Base-by-base conservation (phyloP, 1,139 yeast genomes). In the Pichia sp. region DNA sequence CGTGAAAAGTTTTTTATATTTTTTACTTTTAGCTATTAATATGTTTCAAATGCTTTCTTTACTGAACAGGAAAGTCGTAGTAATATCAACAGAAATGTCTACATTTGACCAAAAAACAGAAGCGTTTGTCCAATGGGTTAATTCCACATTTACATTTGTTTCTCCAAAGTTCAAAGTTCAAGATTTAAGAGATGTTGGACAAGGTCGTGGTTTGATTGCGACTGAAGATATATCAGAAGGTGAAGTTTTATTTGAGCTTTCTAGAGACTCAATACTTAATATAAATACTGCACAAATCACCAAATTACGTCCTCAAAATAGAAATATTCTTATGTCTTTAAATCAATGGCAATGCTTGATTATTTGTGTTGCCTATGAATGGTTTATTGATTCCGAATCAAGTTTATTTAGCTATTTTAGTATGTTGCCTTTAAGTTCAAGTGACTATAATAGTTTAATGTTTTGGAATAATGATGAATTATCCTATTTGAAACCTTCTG, bases 151-250 rank as follows among this genome's bases (percentile, higher is more conserved):
- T 1, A 77, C 77, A 14, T 63, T 60, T 19, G 67, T 87, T 6
- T 78, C 87, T 1, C 71, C 79, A 2, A 83, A 84, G 56, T 70
- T 89, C 13, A 62, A 67, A 25, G 72, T 91, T 9, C 74, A 71
- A 2, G 96, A 91, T 66, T 73, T 79, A 47, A 72, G 96, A 47
- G 53, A 60, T 1, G 59, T 65, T 14, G 70, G 76, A 46, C 90
- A 87, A 67, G 98, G 98, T 18, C 75, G 97, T 42, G 96, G 95
- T 9, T 67, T 93, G 14, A 67, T 84, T 11, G 95, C 97, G 0
- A 55, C 62, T 0, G 78, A 77, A 36, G 83, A 82, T 58, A 85
- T 91, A 30, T 60, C 62, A 4, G 65, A 70, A 36, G 84, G 75
- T 53, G 95, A 87, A 56, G 71, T 72, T 0, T 68, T 93, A 19